A percentile compares a stretch with the other conserved stretches of the same genome.
These are phyloP conservation scores for Sutorius eximius DNA, from an alignment of 1,284 basidiomycete genomes.

Conservation along the genomic window DNA sequence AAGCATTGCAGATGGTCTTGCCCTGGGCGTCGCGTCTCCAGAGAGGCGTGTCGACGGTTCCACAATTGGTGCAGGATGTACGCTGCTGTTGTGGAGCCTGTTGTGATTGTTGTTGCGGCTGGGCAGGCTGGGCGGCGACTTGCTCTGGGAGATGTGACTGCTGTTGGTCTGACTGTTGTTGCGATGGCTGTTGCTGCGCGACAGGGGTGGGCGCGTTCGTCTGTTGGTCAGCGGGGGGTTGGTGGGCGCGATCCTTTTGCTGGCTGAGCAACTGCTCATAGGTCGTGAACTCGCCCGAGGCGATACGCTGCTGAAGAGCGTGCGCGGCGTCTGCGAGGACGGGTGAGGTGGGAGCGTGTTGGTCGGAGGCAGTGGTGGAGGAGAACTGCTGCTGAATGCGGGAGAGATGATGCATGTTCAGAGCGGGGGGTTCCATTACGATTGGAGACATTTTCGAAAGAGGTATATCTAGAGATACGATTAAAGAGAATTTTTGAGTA, in stretches of 20 bases:
- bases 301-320: slow-evolving; percentile 31
- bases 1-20: slow-evolving; percentile 82
- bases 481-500: slow-evolving; percentile 29
- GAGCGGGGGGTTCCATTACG: slow-evolving; percentile 47
- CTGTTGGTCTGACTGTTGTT: slow-evolving; percentile 17
- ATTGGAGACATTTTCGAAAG: slow-evolving; percentile 40
- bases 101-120: slow-evolving; percentile 24
- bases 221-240: slow-evolving; percentile 16
- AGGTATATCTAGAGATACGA: slow-evolving; percentile 36
- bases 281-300: slow-evolving; percentile 28
- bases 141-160: slow-evolving; percentile 16
- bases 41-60: slow-evolving; percentile 72
- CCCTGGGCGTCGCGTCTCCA: slow-evolving; percentile 82
- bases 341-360: slow-evolving; percentile 30
- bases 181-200: slow-evolving; percentile 18
- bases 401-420: slow-evolving; percentile 47
- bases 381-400: slow-evolving; percentile 43
- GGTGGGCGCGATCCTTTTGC: slow-evolving; percentile 31
- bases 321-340: slow-evolving; percentile 32
- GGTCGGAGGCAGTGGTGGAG: slow-evolving; percentile 26
- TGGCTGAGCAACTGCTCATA: slow-evolving; percentile 33
- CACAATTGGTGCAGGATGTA: slow-evolving; percentile 66
- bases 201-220: slow-evolving; percentile 12
- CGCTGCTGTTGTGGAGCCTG: slow-evolving; percentile 31
- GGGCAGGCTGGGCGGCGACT: slow-evolving; percentile 22